Conservation (phyloP, 257 asterid species). For the Petunia axillaris region DNA sequence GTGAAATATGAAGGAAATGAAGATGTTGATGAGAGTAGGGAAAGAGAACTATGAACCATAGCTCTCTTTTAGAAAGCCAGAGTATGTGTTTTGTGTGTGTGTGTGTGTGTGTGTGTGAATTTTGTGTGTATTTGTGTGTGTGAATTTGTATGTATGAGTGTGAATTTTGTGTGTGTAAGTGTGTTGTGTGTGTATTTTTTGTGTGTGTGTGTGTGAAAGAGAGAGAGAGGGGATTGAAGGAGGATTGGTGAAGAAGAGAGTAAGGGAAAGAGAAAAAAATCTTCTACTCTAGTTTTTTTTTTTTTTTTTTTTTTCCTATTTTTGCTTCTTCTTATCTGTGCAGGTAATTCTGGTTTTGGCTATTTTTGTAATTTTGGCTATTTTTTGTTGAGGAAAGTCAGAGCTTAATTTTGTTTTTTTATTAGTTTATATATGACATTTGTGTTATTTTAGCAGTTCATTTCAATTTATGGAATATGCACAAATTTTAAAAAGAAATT, state of each 20-base stretch:
- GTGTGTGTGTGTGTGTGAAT: too few species aligned
- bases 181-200: too few species aligned
- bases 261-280: background rate
- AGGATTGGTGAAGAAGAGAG: constrained; percentile 24
- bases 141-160: too few species aligned
- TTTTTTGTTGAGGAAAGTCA: background rate
- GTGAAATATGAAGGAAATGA: constrained; percentile 47
- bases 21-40: constrained; percentile 52
- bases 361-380: background rate
- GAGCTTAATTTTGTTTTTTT: too few species aligned
- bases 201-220: background rate
- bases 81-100: background rate
- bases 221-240: background rate
- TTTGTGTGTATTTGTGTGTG: too few species aligned
- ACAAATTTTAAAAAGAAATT: too few species aligned
- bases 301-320: too few species aligned
- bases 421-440: too few species aligned
- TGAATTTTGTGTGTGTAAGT: too few species aligned
- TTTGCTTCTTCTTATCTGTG: too few species aligned
- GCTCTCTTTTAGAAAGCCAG: constrained; percentile 30
- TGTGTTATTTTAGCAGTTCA: too few species aligned
- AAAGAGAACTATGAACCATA: constrained; percentile 57
- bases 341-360: background rate
- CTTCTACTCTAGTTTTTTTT: background rate
- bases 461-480: too few species aligned